Evolutionary conservation across 2,329 filamentous ascomycete species (phyloP).

Genomic region (Cladosporium cucumerinum): DNA sequence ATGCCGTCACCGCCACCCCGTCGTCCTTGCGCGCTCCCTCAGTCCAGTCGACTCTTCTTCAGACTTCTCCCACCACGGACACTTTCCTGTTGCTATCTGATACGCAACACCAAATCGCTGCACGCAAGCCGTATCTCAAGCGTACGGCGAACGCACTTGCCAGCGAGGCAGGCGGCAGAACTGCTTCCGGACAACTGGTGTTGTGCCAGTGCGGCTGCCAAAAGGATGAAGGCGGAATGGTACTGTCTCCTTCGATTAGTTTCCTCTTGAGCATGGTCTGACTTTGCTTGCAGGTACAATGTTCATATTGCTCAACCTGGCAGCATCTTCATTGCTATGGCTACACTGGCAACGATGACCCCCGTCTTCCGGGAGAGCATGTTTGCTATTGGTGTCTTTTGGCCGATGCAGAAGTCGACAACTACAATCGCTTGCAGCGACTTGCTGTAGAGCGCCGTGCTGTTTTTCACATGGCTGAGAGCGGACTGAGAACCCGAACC

Average conservation of each 20-base stretch:
- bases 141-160: constrained; percentile 20
- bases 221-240: constrained; percentile 42
- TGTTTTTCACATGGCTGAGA: constrained; percentile 24
- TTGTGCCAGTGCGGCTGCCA: constrained; percentile 43
- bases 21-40: constrained; percentile 1
- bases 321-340: constrained; percentile 50
- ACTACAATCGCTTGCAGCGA: constrained; percentile 20
- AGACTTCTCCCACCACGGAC: not conserved
- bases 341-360: constrained; percentile 38
- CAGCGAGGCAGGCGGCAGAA: constrained; percentile 16
- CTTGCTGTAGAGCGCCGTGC: constrained; percentile 27
- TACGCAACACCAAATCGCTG: constrained; percentile 15
- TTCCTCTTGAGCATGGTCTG: constrained; percentile 3
- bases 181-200: constrained; percentile 25
- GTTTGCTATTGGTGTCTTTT: constrained; percentile 48
- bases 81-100: constrained; percentile 20
- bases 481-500: constrained; percentile 23
- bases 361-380: constrained; percentile 41
- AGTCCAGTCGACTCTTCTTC: not conserved
- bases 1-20: constrained; percentile 8
- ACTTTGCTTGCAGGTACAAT: constrained; percentile 38
- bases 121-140: constrained; percentile 17
- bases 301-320: constrained; percentile 43
- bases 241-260: constrained; percentile 25
- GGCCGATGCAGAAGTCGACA: constrained; percentile 20